Percentiles rank a stretch among this genome's conserved stretches.
Evolutionary conservation across 2,329 filamentous ascomycete species (phyloP).

Genomic region (Colletotrichum lentis): DNA sequence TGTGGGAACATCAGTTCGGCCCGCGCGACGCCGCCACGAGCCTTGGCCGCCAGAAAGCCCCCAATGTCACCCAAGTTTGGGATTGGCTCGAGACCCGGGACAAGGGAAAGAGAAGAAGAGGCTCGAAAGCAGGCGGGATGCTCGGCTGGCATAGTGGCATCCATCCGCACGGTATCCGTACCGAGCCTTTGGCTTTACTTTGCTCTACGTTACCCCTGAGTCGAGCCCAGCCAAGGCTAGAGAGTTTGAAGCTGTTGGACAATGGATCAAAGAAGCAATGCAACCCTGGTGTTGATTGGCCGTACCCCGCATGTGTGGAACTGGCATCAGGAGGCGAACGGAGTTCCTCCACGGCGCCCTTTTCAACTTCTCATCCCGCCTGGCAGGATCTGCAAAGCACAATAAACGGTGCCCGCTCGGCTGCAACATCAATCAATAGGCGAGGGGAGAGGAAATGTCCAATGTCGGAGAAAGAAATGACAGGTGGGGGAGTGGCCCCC

Average conservation of each 20-base stretch:
- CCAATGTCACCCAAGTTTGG: background rate
- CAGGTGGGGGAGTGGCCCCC: background rate
- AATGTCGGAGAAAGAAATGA: slow-evolving; percentile 16
- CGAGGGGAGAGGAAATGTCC: background rate
- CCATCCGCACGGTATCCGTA: no score
- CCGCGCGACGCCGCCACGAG: background rate
- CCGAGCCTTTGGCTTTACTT: no score
- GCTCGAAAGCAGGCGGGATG: background rate
- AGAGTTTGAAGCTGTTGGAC: slow-evolving; percentile 9
- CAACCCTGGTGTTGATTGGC: slow-evolving; percentile 5
- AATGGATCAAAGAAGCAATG: slow-evolving; percentile 2
- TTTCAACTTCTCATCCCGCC: background rate
- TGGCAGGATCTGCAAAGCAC: slow-evolving; percentile 12
- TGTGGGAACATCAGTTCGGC: background rate
- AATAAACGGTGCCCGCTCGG: slow-evolving; percentile 6
- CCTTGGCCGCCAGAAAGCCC: background rate
- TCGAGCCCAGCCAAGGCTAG: background rate
- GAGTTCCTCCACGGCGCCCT: background rate
- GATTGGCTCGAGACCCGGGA: background rate
- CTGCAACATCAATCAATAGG: slow-evolving; percentile 1
- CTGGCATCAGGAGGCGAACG: background rate
- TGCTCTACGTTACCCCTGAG: slow-evolving; percentile 9
- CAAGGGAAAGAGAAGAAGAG: background rate
- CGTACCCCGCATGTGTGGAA: slow-evolving; percentile 5
- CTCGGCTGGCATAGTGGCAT: background rate